Conservation (phyloP, 371 early-diverging fungal species). For the Apophysomyces ossiformis region DNA sequence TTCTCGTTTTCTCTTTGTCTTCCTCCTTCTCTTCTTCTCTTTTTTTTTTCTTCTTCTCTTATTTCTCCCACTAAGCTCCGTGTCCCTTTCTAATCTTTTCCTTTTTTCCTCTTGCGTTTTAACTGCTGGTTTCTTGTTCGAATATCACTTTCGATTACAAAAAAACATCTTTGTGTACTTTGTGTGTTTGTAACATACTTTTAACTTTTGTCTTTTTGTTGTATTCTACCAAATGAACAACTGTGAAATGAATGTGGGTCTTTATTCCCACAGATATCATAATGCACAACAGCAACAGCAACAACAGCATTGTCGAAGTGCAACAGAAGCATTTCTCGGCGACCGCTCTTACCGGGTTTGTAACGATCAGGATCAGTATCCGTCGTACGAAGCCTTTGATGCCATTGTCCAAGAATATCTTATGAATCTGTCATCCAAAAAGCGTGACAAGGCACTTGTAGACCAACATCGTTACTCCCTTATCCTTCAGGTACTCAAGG, state of each 20-base stretch:
- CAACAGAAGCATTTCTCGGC: conserved; percentile 13
- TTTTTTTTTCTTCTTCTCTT: background rate
- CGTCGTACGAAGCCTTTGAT: conserved; percentile 41
- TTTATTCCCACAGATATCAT: conserved; percentile 14
- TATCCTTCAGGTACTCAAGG: conserved; percentile 60
- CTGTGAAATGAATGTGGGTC: conserved; percentile 9
- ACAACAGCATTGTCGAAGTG: conserved; percentile 16
- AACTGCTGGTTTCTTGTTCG: background rate
- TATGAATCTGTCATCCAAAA: conserved; percentile 61
- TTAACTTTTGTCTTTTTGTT: background rate
- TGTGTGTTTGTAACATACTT: conserved; percentile 9
- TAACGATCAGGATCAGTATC: conserved; percentile 48
- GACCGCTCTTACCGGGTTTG: conserved; percentile 15
- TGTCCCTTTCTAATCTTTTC: conserved; percentile 13
- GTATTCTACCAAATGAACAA: conserved; percentile 9
- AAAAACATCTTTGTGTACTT: conserved; percentile 1
- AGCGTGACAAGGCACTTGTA: conserved; percentile 65
- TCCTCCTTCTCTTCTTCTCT: conserved; percentile 1
- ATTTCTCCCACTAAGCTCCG: background rate
- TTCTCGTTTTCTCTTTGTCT: conserved; percentile 1
- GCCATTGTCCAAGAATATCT: conserved; percentile 54
- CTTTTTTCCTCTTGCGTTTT: background rate
- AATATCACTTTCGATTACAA: background rate
- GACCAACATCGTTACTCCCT: conserved; percentile 56
- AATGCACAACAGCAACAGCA: conserved; percentile 14